Conservation (phyloP, 2,329 filamentous ascomycete species). For the Fonsecaea erecta region DNA sequence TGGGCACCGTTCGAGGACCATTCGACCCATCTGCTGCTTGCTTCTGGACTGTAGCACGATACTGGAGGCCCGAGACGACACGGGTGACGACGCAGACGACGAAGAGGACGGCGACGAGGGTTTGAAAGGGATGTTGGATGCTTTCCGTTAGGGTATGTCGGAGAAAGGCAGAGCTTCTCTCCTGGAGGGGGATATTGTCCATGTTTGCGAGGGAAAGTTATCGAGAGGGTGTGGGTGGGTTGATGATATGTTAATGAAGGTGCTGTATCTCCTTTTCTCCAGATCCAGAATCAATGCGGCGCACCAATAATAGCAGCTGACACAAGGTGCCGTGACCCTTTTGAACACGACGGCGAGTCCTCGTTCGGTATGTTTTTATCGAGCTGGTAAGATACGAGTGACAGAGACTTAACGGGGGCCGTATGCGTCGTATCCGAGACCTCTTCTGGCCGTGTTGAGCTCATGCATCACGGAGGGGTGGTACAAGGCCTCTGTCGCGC, state of each 20-base stretch:
- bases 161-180: slow-evolving; percentile 13
- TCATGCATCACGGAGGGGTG: neutral
- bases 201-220: neutral
- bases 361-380: neutral
- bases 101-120: slow-evolving; percentile 15
- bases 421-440: neutral
- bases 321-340: neutral
- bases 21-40: slow-evolving; percentile 32
- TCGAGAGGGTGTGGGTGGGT: neutral
- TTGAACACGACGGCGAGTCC: neutral
- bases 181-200: slow-evolving; percentile 7
- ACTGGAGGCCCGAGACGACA: slow-evolving; percentile 43
- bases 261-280: neutral
- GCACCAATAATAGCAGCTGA: neutral
- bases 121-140: slow-evolving; percentile 20
- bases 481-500: neutral
- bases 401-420: neutral
- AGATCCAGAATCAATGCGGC: neutral
- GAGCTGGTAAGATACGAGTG: neutral
- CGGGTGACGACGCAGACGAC: slow-evolving; percentile 46
- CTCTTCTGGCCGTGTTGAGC: neutral
- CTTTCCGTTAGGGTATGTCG: slow-evolving; percentile 7
- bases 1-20: slow-evolving; percentile 48
- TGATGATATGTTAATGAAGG: no score
- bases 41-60: slow-evolving; percentile 38